phyloP scores from a whole-genome alignment of 2,329 filamentous ascomycete species.

The Lachnellula cervina region DNA sequence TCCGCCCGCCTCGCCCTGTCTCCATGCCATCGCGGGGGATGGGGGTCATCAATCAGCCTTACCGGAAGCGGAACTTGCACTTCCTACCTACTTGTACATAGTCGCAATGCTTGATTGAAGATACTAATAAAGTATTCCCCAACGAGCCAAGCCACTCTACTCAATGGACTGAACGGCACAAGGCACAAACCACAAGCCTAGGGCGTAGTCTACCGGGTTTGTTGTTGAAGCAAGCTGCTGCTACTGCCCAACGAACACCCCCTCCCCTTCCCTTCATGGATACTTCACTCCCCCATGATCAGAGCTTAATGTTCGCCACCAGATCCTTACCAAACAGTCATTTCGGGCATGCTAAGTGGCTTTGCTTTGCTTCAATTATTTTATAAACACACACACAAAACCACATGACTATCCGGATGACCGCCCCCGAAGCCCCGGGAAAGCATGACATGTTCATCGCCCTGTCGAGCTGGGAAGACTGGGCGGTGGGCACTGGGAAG shows the following conservation, averaged over 20 bases:
- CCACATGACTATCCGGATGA: background rate
- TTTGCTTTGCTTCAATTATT: background rate
- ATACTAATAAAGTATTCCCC: background rate
- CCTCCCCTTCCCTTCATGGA: background rate
- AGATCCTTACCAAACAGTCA: background rate
- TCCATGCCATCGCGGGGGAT: too few species aligned
- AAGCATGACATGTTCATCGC: background rate
- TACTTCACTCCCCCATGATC: background rate
- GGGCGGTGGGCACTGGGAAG: background rate
- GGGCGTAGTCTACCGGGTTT: background rate
- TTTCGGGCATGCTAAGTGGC: background rate
- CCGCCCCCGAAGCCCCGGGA: background rate
- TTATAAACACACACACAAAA: background rate
- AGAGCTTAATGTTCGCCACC: background rate
- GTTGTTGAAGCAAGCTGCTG: background rate
- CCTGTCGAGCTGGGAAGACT: background rate
- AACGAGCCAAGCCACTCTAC: background rate
- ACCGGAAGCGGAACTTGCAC: background rate
- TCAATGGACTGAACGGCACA: background rate
- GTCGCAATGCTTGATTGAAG: background rate
- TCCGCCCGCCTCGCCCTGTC: background rate
- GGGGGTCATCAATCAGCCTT: background rate
- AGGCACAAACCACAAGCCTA: background rate
- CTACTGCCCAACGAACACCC: background rate
- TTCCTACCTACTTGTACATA: background rate